A percentile compares a stretch with the other conserved stretches of the same genome.
Conservation (phyloP, 2,329 filamentous ascomycete genomes). For the Fusarium sp. region DNA sequence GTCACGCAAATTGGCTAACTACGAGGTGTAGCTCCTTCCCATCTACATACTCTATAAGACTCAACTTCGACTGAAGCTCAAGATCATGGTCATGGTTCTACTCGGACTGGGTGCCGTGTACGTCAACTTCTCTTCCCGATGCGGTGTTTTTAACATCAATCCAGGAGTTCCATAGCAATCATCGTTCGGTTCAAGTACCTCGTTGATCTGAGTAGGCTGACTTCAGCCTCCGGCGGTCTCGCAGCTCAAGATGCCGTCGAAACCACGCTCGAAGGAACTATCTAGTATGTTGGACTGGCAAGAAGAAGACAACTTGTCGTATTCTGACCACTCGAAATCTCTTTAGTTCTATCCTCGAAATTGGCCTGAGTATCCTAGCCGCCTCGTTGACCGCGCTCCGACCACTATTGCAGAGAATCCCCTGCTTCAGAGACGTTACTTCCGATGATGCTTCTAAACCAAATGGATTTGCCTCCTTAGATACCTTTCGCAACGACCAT, state of each 20-base stretch:
- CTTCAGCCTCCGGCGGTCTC: neutral
- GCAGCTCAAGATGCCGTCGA: neutral
- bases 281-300: neutral
- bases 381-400: conserved; percentile 8
- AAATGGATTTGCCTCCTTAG: neutral
- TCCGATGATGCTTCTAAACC: neutral
- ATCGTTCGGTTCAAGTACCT: conserved; percentile 17
- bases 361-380: neutral
- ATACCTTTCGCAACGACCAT: neutral
- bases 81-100: conserved; percentile 8
- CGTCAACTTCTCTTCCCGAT: neutral
- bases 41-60: conserved; percentile 10
- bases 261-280: neutral
- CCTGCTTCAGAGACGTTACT: neutral
- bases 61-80: conserved; percentile 6
- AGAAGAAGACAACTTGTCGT: no score
- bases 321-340: neutral
- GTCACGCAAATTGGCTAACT: neutral
- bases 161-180: conserved; percentile 1
- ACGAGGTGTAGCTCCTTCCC: neutral
- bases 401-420: conserved; percentile 9
- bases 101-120: conserved; percentile 7
- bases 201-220: neutral
- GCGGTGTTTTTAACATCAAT: neutral
- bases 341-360: neutral